Percentiles rank a stretch among this genome's conserved stretches.
Conservation (phyloP, 371 early-diverging fungal genomes). For the Mortierella sp. region DNA sequence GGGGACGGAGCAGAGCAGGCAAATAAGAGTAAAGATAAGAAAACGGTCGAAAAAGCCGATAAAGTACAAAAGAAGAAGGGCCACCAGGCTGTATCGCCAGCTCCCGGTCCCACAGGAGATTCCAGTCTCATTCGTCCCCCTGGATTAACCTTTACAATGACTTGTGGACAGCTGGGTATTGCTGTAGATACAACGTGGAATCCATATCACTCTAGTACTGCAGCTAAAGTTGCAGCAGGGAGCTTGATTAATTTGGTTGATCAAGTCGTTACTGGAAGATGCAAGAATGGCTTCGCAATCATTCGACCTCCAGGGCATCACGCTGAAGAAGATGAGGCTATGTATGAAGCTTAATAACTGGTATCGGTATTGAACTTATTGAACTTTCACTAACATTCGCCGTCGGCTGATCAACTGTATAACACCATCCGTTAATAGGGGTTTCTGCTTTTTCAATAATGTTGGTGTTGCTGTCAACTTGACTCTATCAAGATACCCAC, state of each 20-base stretch:
- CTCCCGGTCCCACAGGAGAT: constrained; percentile 37
- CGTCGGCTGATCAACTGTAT: not conserved
- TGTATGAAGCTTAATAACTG: constrained; percentile 47
- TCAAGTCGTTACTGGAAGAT: constrained; percentile 64
- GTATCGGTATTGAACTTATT: not conserved
- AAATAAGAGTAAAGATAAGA: constrained; percentile 19
- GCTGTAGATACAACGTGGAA: constrained; percentile 74
- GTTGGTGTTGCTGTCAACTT: constrained; percentile 73
- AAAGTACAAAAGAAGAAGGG: constrained; percentile 42
- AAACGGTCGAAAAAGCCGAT: constrained; percentile 18
- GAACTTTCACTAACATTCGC: not conserved
- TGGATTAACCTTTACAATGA: constrained; percentile 65
- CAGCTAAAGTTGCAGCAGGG: constrained; percentile 71
- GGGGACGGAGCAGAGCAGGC: constrained; percentile 1
- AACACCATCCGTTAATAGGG: constrained; percentile 41
- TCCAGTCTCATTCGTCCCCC: constrained; percentile 61
- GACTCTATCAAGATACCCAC: constrained; percentile 62
- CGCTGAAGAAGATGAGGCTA: constrained; percentile 73
- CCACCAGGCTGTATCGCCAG: constrained; percentile 38
- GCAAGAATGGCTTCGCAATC: constrained; percentile 75
- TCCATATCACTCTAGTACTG: constrained; percentile 63
- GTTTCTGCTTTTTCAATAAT: constrained; percentile 79
- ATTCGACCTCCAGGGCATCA: constrained; percentile 79
- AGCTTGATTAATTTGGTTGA: constrained; percentile 66
- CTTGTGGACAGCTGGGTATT: constrained; percentile 68